These are phyloP conservation scores for Wickerhamomyces subpelliculosus DNA, from an alignment of 805 yeast species.

Conservation along the genomic window DNA sequence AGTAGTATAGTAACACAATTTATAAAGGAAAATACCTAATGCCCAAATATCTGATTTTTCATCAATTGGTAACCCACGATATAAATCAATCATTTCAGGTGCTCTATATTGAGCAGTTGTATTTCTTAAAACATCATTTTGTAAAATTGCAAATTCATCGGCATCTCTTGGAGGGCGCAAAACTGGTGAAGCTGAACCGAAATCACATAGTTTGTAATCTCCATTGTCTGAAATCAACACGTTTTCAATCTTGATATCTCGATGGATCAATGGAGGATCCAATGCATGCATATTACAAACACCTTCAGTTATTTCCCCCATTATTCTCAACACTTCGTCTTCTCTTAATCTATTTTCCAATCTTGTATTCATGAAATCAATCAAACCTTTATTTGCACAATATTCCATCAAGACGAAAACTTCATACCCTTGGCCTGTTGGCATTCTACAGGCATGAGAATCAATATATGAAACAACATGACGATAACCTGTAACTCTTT, in stretches of 20 bases:
- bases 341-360: conserved; percentile 61
- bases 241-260: conserved; percentile 81
- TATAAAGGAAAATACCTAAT: conserved; percentile 68
- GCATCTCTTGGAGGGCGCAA: conserved; percentile 55
- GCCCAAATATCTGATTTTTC: conserved; percentile 89
- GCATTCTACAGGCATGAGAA: conserved; percentile 82
- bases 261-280: conserved; percentile 62
- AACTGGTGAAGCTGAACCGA: conserved; percentile 70
- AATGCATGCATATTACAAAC: conserved; percentile 74
- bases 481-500: conserved; percentile 68
- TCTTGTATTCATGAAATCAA: conserved; percentile 74
- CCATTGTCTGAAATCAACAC: conserved; percentile 56
- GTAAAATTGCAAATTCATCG: conserved; percentile 52
- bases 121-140: conserved; percentile 66
- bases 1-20: conserved; percentile 73
- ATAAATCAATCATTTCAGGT: conserved; percentile 78
- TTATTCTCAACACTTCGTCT: conserved; percentile 57
- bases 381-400: conserved; percentile 67
- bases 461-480: conserved; percentile 88
- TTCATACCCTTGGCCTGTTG: conserved; percentile 52
- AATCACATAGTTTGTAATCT: conserved; percentile 68
- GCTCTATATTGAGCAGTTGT: conserved; percentile 83
- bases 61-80: conserved; percentile 62
- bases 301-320: conserved; percentile 66
- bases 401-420: conserved; percentile 77